Evolutionary conservation across 2,329 filamentous ascomycete genomes (phyloP).

Genomic region (Colletotrichum sp.): DNA sequence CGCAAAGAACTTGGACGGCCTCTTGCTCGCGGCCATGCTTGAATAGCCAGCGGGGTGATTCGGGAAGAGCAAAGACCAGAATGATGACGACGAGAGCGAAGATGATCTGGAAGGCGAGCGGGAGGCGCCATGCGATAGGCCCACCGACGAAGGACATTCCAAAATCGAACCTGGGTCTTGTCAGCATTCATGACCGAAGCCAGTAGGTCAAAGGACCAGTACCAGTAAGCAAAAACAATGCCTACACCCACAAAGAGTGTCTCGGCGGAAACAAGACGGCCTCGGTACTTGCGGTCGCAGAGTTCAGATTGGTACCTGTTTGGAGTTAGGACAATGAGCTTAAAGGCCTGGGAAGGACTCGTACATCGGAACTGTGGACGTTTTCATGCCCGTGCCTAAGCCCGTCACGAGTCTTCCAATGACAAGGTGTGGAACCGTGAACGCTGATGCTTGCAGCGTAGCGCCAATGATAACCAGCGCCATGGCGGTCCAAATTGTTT

Average conservation of each 20-base stretch:
- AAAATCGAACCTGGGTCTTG: conserved; percentile 30
- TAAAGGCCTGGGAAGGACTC: not conserved
- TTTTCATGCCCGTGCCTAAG: conserved; percentile 40
- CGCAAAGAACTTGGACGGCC: conserved; percentile 38
- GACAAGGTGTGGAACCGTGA: conserved; percentile 43
- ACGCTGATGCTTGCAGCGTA: conserved; percentile 37
- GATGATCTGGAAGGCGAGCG: conserved; percentile 35
- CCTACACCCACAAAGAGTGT: conserved; percentile 46
- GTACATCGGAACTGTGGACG: conserved; percentile 39
- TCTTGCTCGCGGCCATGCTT: conserved; percentile 39
- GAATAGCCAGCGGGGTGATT: conserved; percentile 46
- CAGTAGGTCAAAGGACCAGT: no score
- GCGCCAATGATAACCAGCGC: conserved; percentile 37
- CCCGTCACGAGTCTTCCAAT: conserved; percentile 46
- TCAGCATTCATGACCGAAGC: not conserved
- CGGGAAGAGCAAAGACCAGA: conserved; percentile 42
- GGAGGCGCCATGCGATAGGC: conserved; percentile 28
- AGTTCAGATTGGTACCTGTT: conserved; percentile 48
- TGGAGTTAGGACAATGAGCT: not conserved
- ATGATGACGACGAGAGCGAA: conserved; percentile 37
- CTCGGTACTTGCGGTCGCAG: conserved; percentile 45
- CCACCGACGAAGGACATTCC: conserved; percentile 38
- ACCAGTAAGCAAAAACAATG: conserved; percentile 40
- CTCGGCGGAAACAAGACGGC: conserved; percentile 43
- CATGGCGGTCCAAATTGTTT: conserved; percentile 35